Conservation (phyloP, 371 early-diverging fungal genomes). For the Saksenaea oblongispora region DNA sequence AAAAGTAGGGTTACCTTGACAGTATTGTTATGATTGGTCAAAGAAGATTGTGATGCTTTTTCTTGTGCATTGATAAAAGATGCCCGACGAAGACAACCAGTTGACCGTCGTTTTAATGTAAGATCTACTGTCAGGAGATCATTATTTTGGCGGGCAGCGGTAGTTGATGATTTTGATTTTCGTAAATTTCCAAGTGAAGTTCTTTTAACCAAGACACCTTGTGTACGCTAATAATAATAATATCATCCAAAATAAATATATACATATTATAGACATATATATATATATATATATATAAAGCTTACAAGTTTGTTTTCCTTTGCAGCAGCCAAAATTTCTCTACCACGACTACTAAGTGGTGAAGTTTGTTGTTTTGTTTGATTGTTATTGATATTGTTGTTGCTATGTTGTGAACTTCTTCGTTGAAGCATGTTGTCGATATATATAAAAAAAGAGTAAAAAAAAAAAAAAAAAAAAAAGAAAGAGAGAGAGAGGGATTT, state of each 20-base stretch:
- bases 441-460: not conserved
- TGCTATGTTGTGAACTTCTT: not conserved
- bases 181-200: slow-evolving; percentile 38
- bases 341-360: not conserved
- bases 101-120: slow-evolving; percentile 48
- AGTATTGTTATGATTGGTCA: slow-evolving; percentile 6
- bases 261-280: not conserved
- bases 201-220: slow-evolving; percentile 31
- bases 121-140: slow-evolving; percentile 15
- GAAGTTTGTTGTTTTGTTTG: not conserved
- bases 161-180: slow-evolving; percentile 42
- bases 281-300: no score
- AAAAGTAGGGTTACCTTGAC: slow-evolving; percentile 24
- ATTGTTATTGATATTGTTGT: no score
- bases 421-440: not conserved
- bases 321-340: not conserved
- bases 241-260: slow-evolving; percentile 8
- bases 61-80: slow-evolving; percentile 29
- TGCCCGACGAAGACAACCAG: slow-evolving; percentile 43
- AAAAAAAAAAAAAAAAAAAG: not conserved
- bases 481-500: not conserved
- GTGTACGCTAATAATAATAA: slow-evolving; percentile 12
- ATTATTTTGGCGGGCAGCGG: slow-evolving; percentile 24
- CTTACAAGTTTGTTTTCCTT: not conserved
- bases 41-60: slow-evolving; percentile 20